These are phyloP conservation scores for Batkoa obscura DNA, from an alignment of 371 early-diverging fungal genomes.

Conservation along the genomic window DNA sequence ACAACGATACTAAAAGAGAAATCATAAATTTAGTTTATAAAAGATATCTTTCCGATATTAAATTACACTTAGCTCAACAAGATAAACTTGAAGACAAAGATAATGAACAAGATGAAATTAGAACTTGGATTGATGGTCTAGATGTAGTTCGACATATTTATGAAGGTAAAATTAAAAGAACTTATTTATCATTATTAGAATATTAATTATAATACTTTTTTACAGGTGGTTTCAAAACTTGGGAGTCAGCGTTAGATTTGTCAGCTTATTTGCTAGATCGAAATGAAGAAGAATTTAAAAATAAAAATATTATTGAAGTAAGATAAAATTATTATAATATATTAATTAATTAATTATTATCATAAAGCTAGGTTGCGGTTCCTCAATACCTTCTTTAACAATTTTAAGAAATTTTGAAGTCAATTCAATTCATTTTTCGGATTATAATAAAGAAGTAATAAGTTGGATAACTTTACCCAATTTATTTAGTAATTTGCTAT, in stretches of 20 bases:
- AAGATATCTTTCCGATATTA: slow-evolving; percentile 62
- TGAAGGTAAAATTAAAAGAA: slow-evolving; percentile 30
- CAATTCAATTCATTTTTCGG: slow-evolving; percentile 64
- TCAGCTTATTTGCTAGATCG: slow-evolving; percentile 35
- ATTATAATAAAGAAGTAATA: slow-evolving; percentile 80
- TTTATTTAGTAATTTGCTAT: slow-evolving; percentile 51
- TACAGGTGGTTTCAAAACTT: slow-evolving; percentile 74
- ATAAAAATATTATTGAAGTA: slow-evolving; percentile 44
- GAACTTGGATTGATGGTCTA: slow-evolving; percentile 30
- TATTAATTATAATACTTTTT: neutral
- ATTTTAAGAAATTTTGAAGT: slow-evolving; percentile 25
- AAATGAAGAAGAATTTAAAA: slow-evolving; percentile 17
- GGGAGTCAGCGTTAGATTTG: slow-evolving; percentile 85
- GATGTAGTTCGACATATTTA: slow-evolving; percentile 76
- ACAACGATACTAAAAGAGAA: too few species aligned
- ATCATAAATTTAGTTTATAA: slow-evolving; percentile 17
- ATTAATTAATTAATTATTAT: neutral
- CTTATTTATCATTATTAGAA: too few species aligned
- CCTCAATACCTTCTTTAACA: slow-evolving; percentile 65
- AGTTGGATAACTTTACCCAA: slow-evolving; percentile 78
- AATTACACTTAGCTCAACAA: slow-evolving; percentile 57
- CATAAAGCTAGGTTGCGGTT: slow-evolving; percentile 76
- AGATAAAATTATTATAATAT: slow-evolving; percentile 1
- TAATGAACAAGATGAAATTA: slow-evolving; percentile 13
- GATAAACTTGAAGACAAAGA: slow-evolving; percentile 16